These are phyloP conservation scores for Penicillium lividum DNA, from an alignment of 495 filamentous ascomycete genomes.

Conservation along the genomic window DNA sequence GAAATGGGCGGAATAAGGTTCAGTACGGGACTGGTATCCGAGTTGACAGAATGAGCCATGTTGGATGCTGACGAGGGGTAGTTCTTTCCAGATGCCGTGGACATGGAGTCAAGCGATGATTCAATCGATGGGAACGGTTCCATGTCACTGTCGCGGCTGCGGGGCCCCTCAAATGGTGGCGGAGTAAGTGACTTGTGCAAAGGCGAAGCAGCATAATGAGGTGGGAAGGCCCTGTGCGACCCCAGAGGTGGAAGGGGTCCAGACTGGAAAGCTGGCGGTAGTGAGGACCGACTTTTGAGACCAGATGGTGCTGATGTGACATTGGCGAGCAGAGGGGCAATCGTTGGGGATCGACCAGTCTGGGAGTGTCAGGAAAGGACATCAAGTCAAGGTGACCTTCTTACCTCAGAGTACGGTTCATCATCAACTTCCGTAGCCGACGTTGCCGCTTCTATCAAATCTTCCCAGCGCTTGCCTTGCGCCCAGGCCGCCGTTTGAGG, in stretches of 20 bases:
- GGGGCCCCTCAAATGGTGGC: constrained; percentile 65
- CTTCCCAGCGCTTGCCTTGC: constrained; percentile 89
- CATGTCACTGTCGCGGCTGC: constrained; percentile 53
- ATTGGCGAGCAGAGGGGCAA: constrained; percentile 43
- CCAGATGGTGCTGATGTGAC: constrained; percentile 43
- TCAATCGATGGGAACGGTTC: constrained; percentile 88
- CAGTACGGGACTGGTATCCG: constrained; percentile 53
- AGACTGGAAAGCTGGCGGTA: constrained; percentile 64
- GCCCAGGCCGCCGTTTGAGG: constrained; percentile 67
- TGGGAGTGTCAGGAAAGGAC: constrained; percentile 28
- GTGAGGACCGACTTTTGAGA: constrained; percentile 66
- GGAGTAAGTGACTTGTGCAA: constrained; percentile 83
- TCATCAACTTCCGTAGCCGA: constrained; percentile 87
- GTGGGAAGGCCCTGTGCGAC: constrained; percentile 55
- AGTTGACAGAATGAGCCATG: constrained; percentile 45
- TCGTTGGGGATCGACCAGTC: constrained; percentile 65
- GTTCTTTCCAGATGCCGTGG: constrained; percentile 55
- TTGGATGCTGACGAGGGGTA: constrained; percentile 62
- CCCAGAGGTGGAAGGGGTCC: constrained; percentile 39
- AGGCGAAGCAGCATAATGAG: constrained; percentile 82
- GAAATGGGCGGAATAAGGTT: constrained; percentile 41
- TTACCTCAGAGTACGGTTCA: constrained; percentile 67
- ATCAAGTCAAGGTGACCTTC: constrained; percentile 11
- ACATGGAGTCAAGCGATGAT: constrained; percentile 59
- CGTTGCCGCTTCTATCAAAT: constrained; percentile 87